Conservation (phyloP, 169 alveolate species). For the Eimeria necatrix region DNA sequence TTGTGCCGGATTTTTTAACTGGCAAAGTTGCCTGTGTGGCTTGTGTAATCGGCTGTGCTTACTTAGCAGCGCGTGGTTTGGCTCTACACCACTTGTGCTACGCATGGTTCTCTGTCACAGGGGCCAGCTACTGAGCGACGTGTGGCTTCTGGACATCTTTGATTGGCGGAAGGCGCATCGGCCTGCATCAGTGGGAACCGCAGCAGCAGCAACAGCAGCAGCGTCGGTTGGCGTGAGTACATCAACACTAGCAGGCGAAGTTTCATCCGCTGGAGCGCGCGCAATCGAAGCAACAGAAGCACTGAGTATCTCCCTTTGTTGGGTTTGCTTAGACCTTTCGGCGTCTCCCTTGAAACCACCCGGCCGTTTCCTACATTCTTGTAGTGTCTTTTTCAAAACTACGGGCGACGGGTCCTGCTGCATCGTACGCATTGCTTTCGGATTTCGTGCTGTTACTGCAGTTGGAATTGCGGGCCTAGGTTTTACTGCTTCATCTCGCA, state of each 20-base stretch:
- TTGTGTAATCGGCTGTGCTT: neutral
- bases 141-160: slow-evolving; percentile 63
- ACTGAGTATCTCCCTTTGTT: neutral
- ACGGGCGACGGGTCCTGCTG: slow-evolving; percentile 46
- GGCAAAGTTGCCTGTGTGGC: neutral
- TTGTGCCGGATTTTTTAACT: neutral
- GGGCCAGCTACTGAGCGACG: slow-evolving; percentile 69
- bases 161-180: slow-evolving; percentile 29
- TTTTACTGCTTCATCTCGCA: neutral
- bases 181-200: neutral
- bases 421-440: slow-evolving; percentile 31
- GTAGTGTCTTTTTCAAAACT: slow-evolving; percentile 48
- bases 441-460: neutral
- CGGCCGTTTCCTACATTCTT: slow-evolving; percentile 64
- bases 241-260: neutral
- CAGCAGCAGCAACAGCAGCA: neutral
- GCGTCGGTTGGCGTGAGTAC: neutral
- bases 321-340: slow-evolving; percentile 40
- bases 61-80: neutral
- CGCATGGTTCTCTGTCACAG: neutral
- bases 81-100: neutral
- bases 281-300: neutral
- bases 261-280: neutral
- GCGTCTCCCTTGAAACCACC: slow-evolving; percentile 59
- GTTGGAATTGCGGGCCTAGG: neutral